These are phyloP conservation scores for Umbellularia californica DNA, from an alignment of 164 flowering plant species.

Conservation along the genomic window DNA sequence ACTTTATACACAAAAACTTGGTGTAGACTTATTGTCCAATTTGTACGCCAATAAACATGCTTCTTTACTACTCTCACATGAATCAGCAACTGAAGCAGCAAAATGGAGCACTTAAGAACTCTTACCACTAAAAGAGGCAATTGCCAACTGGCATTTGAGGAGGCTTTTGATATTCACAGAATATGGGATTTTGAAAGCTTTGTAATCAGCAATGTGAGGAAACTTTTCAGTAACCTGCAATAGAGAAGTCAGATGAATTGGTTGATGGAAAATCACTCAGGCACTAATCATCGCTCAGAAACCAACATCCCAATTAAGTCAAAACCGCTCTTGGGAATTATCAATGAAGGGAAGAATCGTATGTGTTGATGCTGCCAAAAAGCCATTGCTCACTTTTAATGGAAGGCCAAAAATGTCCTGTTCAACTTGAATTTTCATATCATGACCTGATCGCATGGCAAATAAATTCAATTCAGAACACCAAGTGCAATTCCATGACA, in stretches of 20 bases:
- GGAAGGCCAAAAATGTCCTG: conserved; percentile 42
- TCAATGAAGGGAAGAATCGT: neutral
- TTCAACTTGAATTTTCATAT: conserved; percentile 56
- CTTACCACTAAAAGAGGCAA: conserved; percentile 62
- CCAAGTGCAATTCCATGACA: neutral
- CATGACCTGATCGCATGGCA: conserved; percentile 49
- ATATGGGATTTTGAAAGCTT: conserved; percentile 44
- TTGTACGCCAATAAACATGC: no score
- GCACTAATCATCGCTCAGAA: no score
- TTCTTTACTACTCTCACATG: neutral
- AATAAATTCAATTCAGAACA: neutral
- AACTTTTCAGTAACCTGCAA: conserved; percentile 71
- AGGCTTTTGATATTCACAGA: conserved; percentile 40
- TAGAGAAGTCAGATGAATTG: neutral
- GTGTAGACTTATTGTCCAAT: no score
- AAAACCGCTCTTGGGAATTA: neutral
- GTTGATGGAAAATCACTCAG: neutral
- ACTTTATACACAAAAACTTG: no score
- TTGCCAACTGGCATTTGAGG: conserved; percentile 77
- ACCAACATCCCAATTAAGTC: neutral
- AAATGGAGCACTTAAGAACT: neutral
- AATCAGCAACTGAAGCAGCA: neutral
- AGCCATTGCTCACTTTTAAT: conserved; percentile 36
- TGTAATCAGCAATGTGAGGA: conserved; percentile 69
- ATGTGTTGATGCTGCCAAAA: neutral